phyloP scores from a whole-genome alignment of 179 eudicot species.

The Carnegiea gigantea region DNA sequence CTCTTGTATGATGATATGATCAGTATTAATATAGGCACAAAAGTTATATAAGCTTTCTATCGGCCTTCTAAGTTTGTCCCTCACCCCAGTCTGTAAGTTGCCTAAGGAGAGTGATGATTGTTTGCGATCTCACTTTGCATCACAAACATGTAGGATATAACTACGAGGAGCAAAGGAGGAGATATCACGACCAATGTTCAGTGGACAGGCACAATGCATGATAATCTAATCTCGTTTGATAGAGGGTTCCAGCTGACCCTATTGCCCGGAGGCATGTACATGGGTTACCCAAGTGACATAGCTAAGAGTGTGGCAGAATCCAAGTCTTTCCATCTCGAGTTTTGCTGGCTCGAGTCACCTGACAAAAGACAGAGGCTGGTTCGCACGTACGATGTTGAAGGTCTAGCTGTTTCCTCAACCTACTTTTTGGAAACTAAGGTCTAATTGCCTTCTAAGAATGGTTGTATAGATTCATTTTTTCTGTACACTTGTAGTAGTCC shows the following conservation, averaged over 20 bases:
- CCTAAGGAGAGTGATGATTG: too few species aligned
- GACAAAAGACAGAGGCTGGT: conserved; percentile 83
- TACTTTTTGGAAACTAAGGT: conserved; percentile 65
- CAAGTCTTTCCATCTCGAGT: conserved; percentile 82
- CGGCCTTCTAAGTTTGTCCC: too few species aligned
- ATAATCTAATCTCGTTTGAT: conserved; percentile 64
- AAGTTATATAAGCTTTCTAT: background rate
- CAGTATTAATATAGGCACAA: background rate
- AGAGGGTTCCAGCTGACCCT: conserved; percentile 78
- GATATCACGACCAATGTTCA: conserved; percentile 58
- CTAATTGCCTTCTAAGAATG: conserved; percentile 11
- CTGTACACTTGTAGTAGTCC: background rate
- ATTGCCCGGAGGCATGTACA: conserved; percentile 92
- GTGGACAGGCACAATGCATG: conserved; percentile 67
- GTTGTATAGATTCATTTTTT: conserved; percentile 20
- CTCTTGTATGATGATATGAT: background rate
- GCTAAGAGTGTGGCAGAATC: conserved; percentile 63
- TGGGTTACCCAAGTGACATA: conserved; percentile 82
- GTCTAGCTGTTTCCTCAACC: conserved; percentile 87
- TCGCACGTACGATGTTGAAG: conserved; percentile 81
- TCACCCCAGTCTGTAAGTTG: too few species aligned
- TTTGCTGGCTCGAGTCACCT: conserved; percentile 90
- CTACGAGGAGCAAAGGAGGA: conserved; percentile 43
- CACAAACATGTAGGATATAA: conserved; percentile 44
- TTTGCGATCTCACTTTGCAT: background rate